Evolutionary conservation across 768 basidiomycete species (phyloP), one percentile per base, ranked within the genome.

Genomic region (Imleria badia): DNA sequence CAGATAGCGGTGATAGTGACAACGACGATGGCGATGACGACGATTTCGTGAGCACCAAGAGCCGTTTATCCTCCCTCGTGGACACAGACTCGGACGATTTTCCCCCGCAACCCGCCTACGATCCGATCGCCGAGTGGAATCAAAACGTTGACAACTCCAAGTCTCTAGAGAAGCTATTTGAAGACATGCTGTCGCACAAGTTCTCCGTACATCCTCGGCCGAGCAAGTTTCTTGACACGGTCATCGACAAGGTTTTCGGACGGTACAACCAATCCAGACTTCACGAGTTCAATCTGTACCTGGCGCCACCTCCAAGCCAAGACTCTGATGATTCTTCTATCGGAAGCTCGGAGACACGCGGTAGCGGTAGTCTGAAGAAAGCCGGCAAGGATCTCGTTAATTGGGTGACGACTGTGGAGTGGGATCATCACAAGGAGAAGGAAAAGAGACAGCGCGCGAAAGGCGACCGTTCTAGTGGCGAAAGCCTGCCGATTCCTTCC

Each of bases 131-230:
- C 0, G 71, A 77, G 15, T 84, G 81, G 79, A 66, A 73, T 53
- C 61, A 54, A 30, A 76, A 75, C 40, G 72, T 69, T 8, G 59
- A 62, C 14, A 67, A 76, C 10, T 78, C 79, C 39, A 70, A 72
- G 43, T 71, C 78, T 26, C 61, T 89, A 23, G 89, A 91, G 66
- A 71, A 60, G 8, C 67, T 84, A 15, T 90, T 86, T 65, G 72
- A 77, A 55, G 71, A 76, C 22, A 87, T 89, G 85, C 73, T 91
- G 19, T 64, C 63, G 10, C 61, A 67, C 58, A 78, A 78, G 61
- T 83, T 76, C 55, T 75, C 75, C 23, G 72, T 89, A 40, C 74
- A 83, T 54, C 76, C 78, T 1, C 77, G 75, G 1, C 84, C 85
- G 5, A 72, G 79, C 34, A 71, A 79, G 41, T 78, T 81, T 61